Evolutionary conservation across 164 flowering plant species (phyloP), one percentile per base, ranked within the genome.

Genomic region (Chloranthus sessilifolius): DNA sequence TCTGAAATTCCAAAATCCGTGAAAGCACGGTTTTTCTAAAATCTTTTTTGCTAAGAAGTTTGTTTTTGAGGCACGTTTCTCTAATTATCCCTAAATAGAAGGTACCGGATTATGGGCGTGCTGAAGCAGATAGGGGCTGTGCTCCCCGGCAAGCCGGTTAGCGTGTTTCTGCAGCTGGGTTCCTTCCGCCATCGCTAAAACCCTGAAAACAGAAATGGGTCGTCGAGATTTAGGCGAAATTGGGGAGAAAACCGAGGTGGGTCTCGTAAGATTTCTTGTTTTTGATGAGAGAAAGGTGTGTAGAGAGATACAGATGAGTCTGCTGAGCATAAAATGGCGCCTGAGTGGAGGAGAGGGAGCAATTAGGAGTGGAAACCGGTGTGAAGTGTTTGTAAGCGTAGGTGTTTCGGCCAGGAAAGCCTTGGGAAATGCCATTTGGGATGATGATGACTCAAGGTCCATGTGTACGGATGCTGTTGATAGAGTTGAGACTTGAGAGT

Each of bases 121-220:
- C 52, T 92, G 98, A 47, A 92, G 95, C 47, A 92, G 94, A 56
- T 92, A 92, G 2, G 96, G 98, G 46, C 96, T 92, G 45, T 88
- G 94, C 73, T 92, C 96, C 27, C 71, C 33, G 2, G 98, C 87
- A 6, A 92, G 82, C 26, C 95, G 88, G 55, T 92, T 92, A 41
- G 84, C 62, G 56, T 75, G 67, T 45, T 72, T 72, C 56, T 68
- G 82, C 0, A 47, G 29, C 2, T 64, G 54, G 49, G 71, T 36
- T 31, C 52, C 59, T 2, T 72, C 74, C 12, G 87, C 80, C 97
- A 88, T 88, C 59, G 87, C 64, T 2, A 74, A 24, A 48, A 67
- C 66, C 62, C 55, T 69, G 41, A 15, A 49, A 16, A 70, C 28
- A 58, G 56, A 72, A 56, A 80, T 23, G 24, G 53, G 62, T 31